Percentiles rank a stretch among this genome's conserved stretches.
phyloP scores from a whole-genome alignment of 2,329 filamentous ascomycete genomes.

The Endothia cerciana region DNA sequence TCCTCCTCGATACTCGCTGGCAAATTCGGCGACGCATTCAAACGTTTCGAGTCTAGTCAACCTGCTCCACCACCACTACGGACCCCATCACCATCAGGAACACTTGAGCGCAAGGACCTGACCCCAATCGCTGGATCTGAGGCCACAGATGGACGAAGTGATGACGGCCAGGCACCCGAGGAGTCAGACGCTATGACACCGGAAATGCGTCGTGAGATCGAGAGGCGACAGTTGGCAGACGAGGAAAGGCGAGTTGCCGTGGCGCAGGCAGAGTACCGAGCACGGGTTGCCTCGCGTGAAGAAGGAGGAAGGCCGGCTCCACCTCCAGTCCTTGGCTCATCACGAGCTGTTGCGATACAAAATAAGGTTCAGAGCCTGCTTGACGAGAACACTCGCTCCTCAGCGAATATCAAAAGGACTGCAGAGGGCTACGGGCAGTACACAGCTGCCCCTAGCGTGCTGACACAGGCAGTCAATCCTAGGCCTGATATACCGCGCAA shows the following conservation, averaged over 20 bases:
- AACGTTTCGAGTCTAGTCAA: conserved; percentile 74
- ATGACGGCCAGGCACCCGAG: conserved; percentile 66
- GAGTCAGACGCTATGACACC: conserved; percentile 76
- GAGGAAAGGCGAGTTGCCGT: conserved; percentile 90
- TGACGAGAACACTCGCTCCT: conserved; percentile 71
- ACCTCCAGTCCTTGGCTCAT: conserved; percentile 59
- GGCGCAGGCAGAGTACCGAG: conserved; percentile 86
- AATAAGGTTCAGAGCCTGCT: conserved; percentile 86
- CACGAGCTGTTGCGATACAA: conserved; percentile 83
- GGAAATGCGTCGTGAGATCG: conserved; percentile 87
- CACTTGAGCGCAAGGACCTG: conserved; percentile 53
- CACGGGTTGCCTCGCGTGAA: conserved; percentile 69
- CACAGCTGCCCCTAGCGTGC: conserved; percentile 54
- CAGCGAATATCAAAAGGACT: conserved; percentile 64
- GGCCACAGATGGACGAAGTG: conserved; percentile 68
- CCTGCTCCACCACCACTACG: conserved; percentile 41
- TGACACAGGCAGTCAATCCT: conserved; percentile 44
- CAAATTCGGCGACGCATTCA: conserved; percentile 92
- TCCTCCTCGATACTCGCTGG: conserved; percentile 71
- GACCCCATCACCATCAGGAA: conserved; percentile 55
- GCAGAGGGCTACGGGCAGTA: conserved; percentile 91
- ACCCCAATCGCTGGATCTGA: conserved; percentile 79
- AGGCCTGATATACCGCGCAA: conserved; percentile 56
- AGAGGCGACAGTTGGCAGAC: conserved; percentile 77
- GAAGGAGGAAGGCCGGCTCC: conserved; percentile 48